Evolutionary conservation across 768 basidiomycete species (phyloP), one percentile per base, ranked within the genome.

Genomic region (Botryobasidium botryosum): DNA sequence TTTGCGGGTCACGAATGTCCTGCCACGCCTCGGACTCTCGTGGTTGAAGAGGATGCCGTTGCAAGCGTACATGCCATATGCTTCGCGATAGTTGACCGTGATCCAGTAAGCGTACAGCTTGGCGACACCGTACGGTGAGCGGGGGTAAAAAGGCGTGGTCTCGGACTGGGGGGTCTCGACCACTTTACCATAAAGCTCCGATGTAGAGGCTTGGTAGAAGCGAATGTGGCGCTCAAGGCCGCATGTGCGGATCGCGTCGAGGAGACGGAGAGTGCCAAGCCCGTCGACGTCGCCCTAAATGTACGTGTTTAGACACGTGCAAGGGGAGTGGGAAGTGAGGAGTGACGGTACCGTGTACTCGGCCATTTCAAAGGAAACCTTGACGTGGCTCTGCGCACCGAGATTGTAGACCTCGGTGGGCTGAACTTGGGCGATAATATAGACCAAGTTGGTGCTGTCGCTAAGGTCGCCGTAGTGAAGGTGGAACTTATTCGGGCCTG

Each of bases 341-440:
- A 10, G 1, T 18, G 13, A 49, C 59, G 40, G n/a, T 21, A 62
- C 64, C 0, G 92, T 97, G 66, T 97, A 97, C 64, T 97, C 91
- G 21, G 91, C 86, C 87, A 97, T 92, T 63, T 96, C 92, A 61
- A 97, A 97, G 23, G 90, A 94, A 52, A 97, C 91, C 63, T 97
- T 97, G 68, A 97, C 91, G 66, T 97, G 91, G 35, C 85, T 88
- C 62, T 97, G 91, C 13, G 91, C 91, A 36, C 88, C 91, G 43
- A 97, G 79, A 62, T 96, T 97, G 74, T 94, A 97, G 49, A 97
- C 79, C 64, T 97, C 92, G 18, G 87, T 79, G 2, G 91, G 91
- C 61, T 83, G 83, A 45, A 94, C 88, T 55, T 86, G 78, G 3
- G 92, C 81, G 59, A 97, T 79, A 66, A 96, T 81, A 64, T 90